Conservation (phyloP, 208 protist genomes). For the Jaenimonas drosophilae region DNA sequence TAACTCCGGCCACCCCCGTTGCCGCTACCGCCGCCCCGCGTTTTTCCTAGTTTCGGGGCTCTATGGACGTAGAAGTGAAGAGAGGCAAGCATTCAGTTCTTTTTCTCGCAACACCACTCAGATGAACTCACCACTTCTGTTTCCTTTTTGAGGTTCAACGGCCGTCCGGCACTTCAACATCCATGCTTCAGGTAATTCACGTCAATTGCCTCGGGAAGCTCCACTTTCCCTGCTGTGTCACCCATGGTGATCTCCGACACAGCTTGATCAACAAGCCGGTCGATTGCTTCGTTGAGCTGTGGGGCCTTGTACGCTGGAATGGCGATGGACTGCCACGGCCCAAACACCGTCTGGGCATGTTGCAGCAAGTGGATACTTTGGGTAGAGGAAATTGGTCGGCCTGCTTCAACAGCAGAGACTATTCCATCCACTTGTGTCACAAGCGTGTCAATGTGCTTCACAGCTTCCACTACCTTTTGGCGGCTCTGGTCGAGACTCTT, state of each 20-base stretch:
- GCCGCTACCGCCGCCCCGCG: no score
- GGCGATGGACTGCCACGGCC: constrained; percentile 28
- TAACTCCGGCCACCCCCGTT: no score
- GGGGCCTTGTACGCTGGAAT: constrained; percentile 35
- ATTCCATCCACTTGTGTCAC: constrained; percentile 23
- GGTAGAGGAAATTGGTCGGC: no score
- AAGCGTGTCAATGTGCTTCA: constrained; percentile 31
- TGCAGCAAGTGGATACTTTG: constrained; percentile 33
- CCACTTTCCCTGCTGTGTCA: constrained; percentile 21
- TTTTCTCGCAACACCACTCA: no score
- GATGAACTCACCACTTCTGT: neutral
- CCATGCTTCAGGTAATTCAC: constrained; percentile 64
- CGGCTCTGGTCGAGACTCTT: constrained; percentile 19
- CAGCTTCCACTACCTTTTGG: constrained; percentile 21
- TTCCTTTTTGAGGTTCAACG: neutral
- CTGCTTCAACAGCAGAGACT: no score
- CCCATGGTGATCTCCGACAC: constrained; percentile 10
- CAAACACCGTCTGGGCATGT: constrained; percentile 36
- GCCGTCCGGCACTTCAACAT: constrained; percentile 5
- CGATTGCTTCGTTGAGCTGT: no score
- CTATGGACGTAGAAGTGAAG: neutral
- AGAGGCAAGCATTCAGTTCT: no score
- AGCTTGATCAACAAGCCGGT: constrained; percentile 21
- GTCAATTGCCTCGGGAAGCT: constrained; percentile 66
- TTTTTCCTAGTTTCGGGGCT: constrained; percentile 1